These are phyloP conservation scores for Cystobasidiaceae sp. DNA, from an alignment of 1,284 basidiomycete genomes.

Conservation along the genomic window DNA sequence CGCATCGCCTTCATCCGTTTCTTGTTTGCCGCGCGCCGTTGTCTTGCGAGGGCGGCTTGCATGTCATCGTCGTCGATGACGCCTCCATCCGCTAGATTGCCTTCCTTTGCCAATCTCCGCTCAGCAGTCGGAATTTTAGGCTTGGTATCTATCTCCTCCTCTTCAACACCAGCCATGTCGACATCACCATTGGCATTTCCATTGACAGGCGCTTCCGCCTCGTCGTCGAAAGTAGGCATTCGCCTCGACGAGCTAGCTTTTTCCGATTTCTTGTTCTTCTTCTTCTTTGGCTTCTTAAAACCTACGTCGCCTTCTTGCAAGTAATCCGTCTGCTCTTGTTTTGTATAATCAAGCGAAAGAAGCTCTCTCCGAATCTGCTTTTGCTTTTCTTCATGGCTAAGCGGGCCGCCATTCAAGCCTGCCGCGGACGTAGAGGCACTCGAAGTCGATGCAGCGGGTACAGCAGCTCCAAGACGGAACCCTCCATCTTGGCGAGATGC, in stretches of 20 bases:
- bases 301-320: conserved; percentile 82
- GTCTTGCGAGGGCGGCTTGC: conserved; percentile 81
- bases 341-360: conserved; percentile 78
- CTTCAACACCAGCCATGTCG: background rate
- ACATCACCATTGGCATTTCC: conserved; percentile 39
- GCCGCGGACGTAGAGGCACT: conserved; percentile 50
- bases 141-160: background rate
- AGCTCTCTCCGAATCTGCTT: conserved; percentile 69
- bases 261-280: conserved; percentile 89
- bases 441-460: conserved; percentile 40
- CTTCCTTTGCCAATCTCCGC: conserved; percentile 23
- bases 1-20: conserved; percentile 66
- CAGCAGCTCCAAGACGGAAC: conserved; percentile 38
- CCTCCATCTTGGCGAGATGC: conserved; percentile 24
- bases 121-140: conserved; percentile 21
- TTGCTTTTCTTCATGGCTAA: conserved; percentile 39
- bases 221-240: conserved; percentile 42
- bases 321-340: conserved; percentile 79
- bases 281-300: conserved; percentile 94
- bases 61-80: conserved; percentile 97
- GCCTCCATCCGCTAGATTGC: conserved; percentile 14
- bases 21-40: conserved; percentile 72
- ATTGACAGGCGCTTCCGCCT: conserved; percentile 56
- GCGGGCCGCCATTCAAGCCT: too few relatives aligned
- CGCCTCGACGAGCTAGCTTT: conserved; percentile 48